These are phyloP conservation scores for Cordyceps cateniannulata DNA, from an alignment of 2,329 filamentous ascomycete species.

Conservation along the genomic window DNA sequence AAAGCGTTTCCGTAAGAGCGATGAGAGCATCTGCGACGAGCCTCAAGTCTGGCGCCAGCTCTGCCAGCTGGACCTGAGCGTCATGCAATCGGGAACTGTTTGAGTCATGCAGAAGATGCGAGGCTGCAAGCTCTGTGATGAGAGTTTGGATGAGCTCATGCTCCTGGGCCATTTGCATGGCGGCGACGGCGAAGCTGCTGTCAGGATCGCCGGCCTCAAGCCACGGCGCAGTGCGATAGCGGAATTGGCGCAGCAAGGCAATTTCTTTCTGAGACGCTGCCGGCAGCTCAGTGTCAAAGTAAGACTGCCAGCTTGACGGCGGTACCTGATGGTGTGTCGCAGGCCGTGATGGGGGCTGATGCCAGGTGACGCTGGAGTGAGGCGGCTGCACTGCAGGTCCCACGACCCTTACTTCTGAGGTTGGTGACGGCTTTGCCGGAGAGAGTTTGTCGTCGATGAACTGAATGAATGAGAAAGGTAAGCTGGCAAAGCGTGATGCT, in stretches of 20 bases:
- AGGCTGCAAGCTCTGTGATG: constrained; percentile 11
- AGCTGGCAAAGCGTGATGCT: not conserved
- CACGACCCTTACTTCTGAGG: not conserved
- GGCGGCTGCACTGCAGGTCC: not conserved
- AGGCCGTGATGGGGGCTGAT: not conserved
- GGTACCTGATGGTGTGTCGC: not conserved
- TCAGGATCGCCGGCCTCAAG: constrained; percentile 17
- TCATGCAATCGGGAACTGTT: not conserved
- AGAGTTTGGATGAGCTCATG: constrained; percentile 5
- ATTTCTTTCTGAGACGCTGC: constrained; percentile 10
- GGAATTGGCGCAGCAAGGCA: constrained; percentile 17
- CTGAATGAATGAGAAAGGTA: not conserved
- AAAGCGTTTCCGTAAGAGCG: not conserved
- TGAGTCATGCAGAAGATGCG: not conserved
- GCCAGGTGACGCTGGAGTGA: not conserved
- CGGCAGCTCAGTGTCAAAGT: constrained; percentile 14
- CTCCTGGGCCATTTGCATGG: constrained; percentile 16
- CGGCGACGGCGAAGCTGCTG: constrained; percentile 14
- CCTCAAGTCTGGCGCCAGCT: not conserved
- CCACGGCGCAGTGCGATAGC: constrained; percentile 18
- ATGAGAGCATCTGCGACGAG: not conserved
- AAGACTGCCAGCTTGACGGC: constrained; percentile 16
- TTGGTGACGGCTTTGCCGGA: not conserved
- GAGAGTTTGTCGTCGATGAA: not conserved
- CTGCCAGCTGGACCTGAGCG: not conserved